These are phyloP conservation scores for Aspergillus wentii DNA, from an alignment of 495 filamentous ascomycete species.

Conservation along the genomic window DNA sequence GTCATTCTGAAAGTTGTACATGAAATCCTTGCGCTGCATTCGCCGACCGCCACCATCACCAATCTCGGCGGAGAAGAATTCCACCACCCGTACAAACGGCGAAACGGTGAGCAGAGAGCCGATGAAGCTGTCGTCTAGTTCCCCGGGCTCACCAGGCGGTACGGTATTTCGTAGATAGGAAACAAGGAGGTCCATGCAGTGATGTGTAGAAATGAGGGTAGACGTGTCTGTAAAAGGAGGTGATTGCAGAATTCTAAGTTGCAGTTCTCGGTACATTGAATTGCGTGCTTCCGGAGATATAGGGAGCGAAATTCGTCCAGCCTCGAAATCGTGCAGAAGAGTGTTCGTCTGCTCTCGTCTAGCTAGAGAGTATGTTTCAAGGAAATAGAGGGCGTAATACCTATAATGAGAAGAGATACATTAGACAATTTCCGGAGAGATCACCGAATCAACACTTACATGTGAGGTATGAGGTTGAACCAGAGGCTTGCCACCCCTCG, in stretches of 20 bases:
- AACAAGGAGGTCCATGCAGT: slow-evolving; percentile 41
- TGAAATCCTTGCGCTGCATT: slow-evolving; percentile 41
- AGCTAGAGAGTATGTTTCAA: slow-evolving; percentile 36
- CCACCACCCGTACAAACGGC: slow-evolving; percentile 36
- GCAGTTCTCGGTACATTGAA: slow-evolving; percentile 33
- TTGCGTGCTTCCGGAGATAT: slow-evolving; percentile 29
- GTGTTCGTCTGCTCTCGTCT: slow-evolving; percentile 38
- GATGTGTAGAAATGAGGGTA: slow-evolving; percentile 40
- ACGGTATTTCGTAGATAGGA: slow-evolving; percentile 36
- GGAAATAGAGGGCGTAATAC: slow-evolving; percentile 39
- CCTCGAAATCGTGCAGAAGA: slow-evolving; percentile 37
- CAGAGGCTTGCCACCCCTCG: slow-evolving; percentile 28
- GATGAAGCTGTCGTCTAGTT: slow-evolving; percentile 39
- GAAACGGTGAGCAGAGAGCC: slow-evolving; percentile 37
- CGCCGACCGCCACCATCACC: slow-evolving; percentile 39
- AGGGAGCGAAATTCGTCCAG: slow-evolving; percentile 33
- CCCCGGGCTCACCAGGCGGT: slow-evolving; percentile 21
- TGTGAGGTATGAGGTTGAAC: slow-evolving; percentile 38
- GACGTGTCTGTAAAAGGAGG: slow-evolving; percentile 41
- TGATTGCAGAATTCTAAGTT: slow-evolving; percentile 34
- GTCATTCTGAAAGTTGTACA: slow-evolving; percentile 41
- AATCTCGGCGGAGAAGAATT: slow-evolving; percentile 45
- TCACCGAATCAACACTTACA: too few relatives aligned
- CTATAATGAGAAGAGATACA: slow-evolving; percentile 16
- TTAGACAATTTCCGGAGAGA: too few relatives aligned